phyloP scores from a whole-genome alignment of 2,329 filamentous ascomycete genomes.

The Stagonosporopsis rhizophila region DNA sequence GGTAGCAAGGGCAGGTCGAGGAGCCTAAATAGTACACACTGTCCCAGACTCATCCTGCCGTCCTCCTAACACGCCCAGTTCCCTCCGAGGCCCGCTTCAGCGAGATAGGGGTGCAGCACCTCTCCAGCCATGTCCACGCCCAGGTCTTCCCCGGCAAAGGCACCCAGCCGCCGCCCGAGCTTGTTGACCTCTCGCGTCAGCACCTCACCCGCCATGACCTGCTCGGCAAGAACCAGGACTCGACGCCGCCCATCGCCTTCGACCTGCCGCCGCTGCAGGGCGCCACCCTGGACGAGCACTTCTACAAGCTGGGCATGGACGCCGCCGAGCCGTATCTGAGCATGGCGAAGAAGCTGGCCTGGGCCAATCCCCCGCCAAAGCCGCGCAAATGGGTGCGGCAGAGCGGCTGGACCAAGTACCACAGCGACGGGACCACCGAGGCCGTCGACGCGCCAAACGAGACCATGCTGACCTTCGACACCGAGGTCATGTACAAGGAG shows the following conservation, averaged over 20 bases:
- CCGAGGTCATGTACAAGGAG: slow-evolving; percentile 95
- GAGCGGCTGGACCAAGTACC: slow-evolving; percentile 96
- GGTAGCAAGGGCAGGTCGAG: slow-evolving; percentile 10
- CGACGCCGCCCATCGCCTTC: slow-evolving; percentile 76
- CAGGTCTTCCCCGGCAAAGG: slow-evolving; percentile 76
- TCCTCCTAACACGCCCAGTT: slow-evolving; percentile 30
- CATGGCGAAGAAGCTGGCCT: slow-evolving; percentile 76
- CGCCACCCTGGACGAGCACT: slow-evolving; percentile 87
- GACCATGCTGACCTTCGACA: slow-evolving; percentile 87
- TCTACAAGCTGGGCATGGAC: slow-evolving; percentile 84
- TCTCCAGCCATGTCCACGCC: slow-evolving; percentile 80
- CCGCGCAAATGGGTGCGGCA: slow-evolving; percentile 76
- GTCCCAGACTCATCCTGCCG: no score
- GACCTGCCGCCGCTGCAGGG: slow-evolving; percentile 83
- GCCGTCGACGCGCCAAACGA: slow-evolving; percentile 79
- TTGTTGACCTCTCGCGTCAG: slow-evolving; percentile 80
- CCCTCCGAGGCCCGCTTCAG: slow-evolving; percentile 75
- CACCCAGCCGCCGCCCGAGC: slow-evolving; percentile 67
- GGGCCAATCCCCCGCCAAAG: slow-evolving; percentile 63
- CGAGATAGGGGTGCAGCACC: slow-evolving; percentile 91
- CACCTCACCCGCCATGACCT: slow-evolving; percentile 87
- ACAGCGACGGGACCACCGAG: slow-evolving; percentile 74
- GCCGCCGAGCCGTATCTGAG: slow-evolving; percentile 83
- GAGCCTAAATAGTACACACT: slow-evolving; percentile 30
- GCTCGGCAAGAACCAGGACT: slow-evolving; percentile 87